A percentile compares a stretch with the other conserved stretches of the same genome.
These are phyloP conservation scores for Penicillium polonicum DNA, from an alignment of 2,329 filamentous ascomycete species.

Conservation along the genomic window DNA sequence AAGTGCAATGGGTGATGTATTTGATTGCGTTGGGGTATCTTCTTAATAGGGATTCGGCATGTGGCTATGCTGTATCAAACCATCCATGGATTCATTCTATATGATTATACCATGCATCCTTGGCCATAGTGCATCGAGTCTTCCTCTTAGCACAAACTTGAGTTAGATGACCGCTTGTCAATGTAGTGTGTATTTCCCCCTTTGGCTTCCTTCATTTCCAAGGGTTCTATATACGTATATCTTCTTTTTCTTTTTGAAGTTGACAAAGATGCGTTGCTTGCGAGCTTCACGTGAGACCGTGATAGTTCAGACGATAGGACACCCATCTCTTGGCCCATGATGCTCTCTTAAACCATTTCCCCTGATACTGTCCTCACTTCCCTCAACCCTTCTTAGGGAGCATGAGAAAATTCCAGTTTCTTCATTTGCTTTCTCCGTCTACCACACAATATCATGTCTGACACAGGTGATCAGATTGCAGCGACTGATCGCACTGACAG, in stretches of 20 bases:
- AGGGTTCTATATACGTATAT: no score
- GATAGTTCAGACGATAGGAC: neutral
- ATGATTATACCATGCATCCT: neutral
- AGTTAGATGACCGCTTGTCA: neutral
- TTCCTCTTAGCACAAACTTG: neutral
- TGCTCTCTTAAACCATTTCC: neutral
- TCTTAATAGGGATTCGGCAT: neutral
- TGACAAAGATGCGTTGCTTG: neutral
- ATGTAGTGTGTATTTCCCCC: neutral
- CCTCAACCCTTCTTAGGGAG: neutral
- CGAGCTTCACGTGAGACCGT: neutral
- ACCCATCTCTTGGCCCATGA: no score
- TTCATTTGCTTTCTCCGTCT: neutral
- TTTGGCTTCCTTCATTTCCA: neutral
- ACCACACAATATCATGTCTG: neutral
- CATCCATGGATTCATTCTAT: neutral
- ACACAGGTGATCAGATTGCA: neutral
- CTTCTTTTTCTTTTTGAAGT: neutral
- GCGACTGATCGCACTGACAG: neutral
- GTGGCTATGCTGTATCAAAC: neutral
- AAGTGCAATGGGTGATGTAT: neutral
- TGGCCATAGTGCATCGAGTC: neutral
- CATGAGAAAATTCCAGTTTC: neutral
- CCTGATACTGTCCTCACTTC: neutral
- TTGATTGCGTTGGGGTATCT: neutral